These are phyloP conservation scores for Quercus suber DNA, from an alignment of 306 rosid species.

Conservation along the genomic window DNA sequence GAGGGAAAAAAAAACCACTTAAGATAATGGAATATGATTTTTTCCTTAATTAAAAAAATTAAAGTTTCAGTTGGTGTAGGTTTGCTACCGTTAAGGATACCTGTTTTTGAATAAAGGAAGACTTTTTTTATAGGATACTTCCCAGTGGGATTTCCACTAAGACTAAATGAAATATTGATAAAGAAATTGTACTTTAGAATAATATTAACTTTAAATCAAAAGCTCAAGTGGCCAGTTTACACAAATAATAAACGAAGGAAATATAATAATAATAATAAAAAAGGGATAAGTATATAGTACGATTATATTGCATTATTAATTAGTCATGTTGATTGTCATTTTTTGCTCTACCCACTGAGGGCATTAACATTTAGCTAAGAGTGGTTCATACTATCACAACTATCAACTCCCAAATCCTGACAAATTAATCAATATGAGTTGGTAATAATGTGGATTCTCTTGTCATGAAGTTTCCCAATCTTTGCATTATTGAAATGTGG, in stretches of 20 bases:
- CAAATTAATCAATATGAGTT: slow-evolving; percentile 59
- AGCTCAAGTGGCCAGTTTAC: slow-evolving; percentile 41
- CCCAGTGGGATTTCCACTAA: slow-evolving; percentile 43
- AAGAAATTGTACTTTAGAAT: slow-evolving; percentile 1
- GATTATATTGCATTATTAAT: slow-evolving; percentile 19
- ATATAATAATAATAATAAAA: neutral
- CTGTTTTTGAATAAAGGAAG: slow-evolving; percentile 27
- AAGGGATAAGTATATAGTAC: neutral
- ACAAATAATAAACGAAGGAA: neutral
- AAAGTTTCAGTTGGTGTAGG: slow-evolving; percentile 29
- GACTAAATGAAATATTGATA: slow-evolving; percentile 14
- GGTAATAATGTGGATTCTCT: slow-evolving; percentile 45
- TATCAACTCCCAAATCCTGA: slow-evolving; percentile 42
- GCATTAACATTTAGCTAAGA: slow-evolving; percentile 3
- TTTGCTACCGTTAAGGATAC: slow-evolving; percentile 66
- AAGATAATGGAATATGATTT: neutral
- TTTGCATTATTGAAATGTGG: slow-evolving; percentile 45
- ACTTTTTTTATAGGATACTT: slow-evolving; percentile 27
- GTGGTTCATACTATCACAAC: slow-evolving; percentile 17
- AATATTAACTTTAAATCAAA: slow-evolving; percentile 23
- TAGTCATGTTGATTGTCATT: slow-evolving; percentile 17
- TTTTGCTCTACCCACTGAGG: slow-evolving; percentile 31
- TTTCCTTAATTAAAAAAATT: slow-evolving; percentile 11
- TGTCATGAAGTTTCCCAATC: slow-evolving; percentile 20
- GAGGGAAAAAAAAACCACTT: slow-evolving; percentile 17